Conservation (phyloP, 768 basidiomycete genomes). For the Lepiota brunneoincarnata region DNA sequence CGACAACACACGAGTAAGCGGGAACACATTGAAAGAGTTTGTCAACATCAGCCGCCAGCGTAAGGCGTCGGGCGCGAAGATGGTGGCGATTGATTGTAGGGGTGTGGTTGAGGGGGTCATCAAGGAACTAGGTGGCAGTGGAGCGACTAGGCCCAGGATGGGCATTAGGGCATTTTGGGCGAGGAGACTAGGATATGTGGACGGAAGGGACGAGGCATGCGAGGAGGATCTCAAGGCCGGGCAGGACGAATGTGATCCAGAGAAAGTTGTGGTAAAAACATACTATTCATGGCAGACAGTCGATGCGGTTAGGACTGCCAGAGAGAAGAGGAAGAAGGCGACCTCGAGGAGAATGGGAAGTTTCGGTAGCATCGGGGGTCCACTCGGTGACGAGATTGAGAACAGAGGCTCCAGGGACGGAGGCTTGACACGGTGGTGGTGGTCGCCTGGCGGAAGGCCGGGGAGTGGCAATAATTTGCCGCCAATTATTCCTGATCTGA, state of each 20-base stretch:
- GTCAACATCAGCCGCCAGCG: conserved; percentile 53
- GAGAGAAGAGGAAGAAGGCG: conserved; percentile 65
- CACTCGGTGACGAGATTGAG: conserved; percentile 30
- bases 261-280: conserved; percentile 73
- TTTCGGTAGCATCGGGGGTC: conserved; percentile 25
- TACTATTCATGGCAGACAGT: conserved; percentile 88
- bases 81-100: conserved; percentile 78
- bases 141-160: conserved; percentile 58
- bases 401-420: conserved; percentile 19
- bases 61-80: conserved; percentile 43
- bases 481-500: conserved; percentile 39
- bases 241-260: conserved; percentile 79
- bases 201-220: conserved; percentile 57
- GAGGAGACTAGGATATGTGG: conserved; percentile 65
- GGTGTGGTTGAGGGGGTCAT: conserved; percentile 58
- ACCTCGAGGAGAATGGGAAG: conserved; percentile 41
- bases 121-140: conserved; percentile 48
- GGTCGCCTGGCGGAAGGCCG: conserved; percentile 50
- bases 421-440: conserved; percentile 46
- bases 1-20: conserved; percentile 75
- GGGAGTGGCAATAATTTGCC: conserved; percentile 50
- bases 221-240: conserved; percentile 62
- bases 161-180: conserved; percentile 80
- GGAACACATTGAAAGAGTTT: conserved; percentile 63
- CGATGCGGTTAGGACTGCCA: conserved; percentile 64